Evolutionary conservation across 768 basidiomycete species (phyloP).

Genomic region (Psilocybe cubensis): DNA sequence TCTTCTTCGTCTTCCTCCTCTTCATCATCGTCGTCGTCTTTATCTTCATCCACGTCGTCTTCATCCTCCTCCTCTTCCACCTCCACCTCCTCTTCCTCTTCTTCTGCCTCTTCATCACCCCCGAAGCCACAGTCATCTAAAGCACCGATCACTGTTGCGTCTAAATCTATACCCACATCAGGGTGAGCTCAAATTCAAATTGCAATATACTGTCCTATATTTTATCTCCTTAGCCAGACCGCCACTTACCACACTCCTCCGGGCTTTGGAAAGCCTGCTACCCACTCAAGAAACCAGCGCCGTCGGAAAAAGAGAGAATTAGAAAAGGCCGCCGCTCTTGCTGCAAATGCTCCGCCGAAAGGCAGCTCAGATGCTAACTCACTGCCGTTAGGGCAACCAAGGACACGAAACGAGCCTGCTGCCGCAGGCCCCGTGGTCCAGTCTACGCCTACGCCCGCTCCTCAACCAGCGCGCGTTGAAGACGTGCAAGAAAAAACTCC

Average conservation of each 20-base stretch:
- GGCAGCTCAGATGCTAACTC: constrained; percentile 46
- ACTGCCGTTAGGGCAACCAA: constrained; percentile 40
- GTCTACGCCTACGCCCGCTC: neutral
- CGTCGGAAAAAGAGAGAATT: constrained; percentile 47
- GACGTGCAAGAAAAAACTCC: neutral
- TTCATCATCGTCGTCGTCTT: constrained; percentile 25
- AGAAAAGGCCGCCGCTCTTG: constrained; percentile 9
- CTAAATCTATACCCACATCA: neutral
- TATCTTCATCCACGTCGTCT: constrained; percentile 21
- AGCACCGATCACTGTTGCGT: constrained; percentile 2
- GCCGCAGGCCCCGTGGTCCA: too few species aligned
- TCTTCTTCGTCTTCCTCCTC: constrained; percentile 26
- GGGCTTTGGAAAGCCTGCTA: constrained; percentile 60
- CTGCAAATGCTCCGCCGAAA: constrained; percentile 18
- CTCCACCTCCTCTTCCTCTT: constrained; percentile 11
- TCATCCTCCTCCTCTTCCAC: constrained; percentile 22
- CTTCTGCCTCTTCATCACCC: constrained; percentile 24
- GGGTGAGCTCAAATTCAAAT: neutral
- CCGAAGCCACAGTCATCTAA: constrained; percentile 26
- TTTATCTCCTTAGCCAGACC: neutral
- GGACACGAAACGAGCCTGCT: neutral
- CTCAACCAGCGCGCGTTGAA: neutral
- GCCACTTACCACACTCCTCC: constrained; percentile 48
- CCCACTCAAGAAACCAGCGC: constrained; percentile 61
- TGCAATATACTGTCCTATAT: neutral